Base-by-base conservation (phyloP, 140 eudicot species). In the Ambrosia hybrid region DNA sequence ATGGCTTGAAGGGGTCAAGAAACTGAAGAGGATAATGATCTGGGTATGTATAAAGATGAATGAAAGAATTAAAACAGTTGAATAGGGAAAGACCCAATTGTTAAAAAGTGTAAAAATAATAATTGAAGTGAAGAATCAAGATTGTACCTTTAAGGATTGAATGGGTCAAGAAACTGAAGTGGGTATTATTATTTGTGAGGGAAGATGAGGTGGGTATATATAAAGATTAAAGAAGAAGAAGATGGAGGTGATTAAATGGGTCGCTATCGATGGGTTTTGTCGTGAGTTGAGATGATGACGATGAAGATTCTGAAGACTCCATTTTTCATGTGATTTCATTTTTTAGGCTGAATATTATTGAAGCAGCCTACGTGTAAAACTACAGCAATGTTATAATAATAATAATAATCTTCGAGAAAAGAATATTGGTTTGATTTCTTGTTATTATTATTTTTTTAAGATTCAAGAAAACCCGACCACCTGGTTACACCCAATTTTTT, bases 211-310 rank as follows among this genome's bases (percentile, higher is more conserved):
- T 41, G 46, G 46, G 46, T 41, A 41, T 41, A 41, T 41, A 41
- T 41, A 41, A 41, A 41, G 46, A 41, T 5, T 41, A 8, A 41
- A 41, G 46, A 41, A 41, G 46, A 41, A 5, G 46, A 41, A 41
- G 8, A 8, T 41, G 46, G 46, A 8, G 8, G 8, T 48, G n/a
- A 11, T 48, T 8, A 11, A 48, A 1, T 11, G 53, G 53, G 81
- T 80, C 81, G 63, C 74, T 70, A 10, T 80, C 84, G 72, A 64
- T 56, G 71, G 68, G 58, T 51, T 71, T 78, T 76, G 84, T 75
- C 77, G 70, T 69, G 45, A 43, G 8, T 14, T 57, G 6, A 16
- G 80, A 21, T 55, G 79, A 70, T 68, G 77, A 74, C 45, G 76
- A 30, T 45, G 73, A 56, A 70, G 70, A 73, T 77, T 8, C 78